phyloP scores from a whole-genome alignment of 2,329 filamentous ascomycete species.

The Pseudocercospora cruenta region DNA sequence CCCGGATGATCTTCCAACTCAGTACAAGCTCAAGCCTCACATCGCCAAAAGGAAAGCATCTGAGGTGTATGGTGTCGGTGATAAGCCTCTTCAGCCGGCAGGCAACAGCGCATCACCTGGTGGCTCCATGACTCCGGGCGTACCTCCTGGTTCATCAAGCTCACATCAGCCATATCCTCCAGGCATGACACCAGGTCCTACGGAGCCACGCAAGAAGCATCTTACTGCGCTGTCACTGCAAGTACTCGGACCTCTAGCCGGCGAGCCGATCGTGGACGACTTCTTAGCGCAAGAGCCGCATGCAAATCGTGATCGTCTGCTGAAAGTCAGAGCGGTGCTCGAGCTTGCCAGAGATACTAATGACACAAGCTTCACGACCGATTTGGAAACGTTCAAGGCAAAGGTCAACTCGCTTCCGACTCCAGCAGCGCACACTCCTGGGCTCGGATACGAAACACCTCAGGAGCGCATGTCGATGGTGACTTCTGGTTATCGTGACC shows the following conservation, averaged over 20 bases:
- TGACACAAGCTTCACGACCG: slow-evolving; percentile 23
- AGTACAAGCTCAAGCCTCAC: slow-evolving; percentile 77
- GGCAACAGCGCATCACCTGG: slow-evolving; percentile 33
- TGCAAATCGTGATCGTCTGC: slow-evolving; percentile 32
- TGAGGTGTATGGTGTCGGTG: slow-evolving; percentile 31
- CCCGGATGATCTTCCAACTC: slow-evolving; percentile 84
- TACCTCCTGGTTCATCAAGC: slow-evolving; percentile 24
- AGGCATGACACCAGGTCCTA: slow-evolving; percentile 22
- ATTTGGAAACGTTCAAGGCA: slow-evolving; percentile 30
- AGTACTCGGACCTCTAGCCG: slow-evolving; percentile 30
- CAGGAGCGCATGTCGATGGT: slow-evolving; percentile 23
- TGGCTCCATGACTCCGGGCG: slow-evolving; percentile 28
- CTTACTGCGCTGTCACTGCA: slow-evolving; percentile 36
- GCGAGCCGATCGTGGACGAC: slow-evolving; percentile 31
- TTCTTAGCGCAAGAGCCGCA: slow-evolving; percentile 35
- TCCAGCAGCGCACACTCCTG: slow-evolving; percentile 29
- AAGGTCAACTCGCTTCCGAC: slow-evolving; percentile 28
- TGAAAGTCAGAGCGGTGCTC: slow-evolving; percentile 31
- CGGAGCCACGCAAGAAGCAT: slow-evolving; percentile 27
- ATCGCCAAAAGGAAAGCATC: slow-evolving; percentile 68
- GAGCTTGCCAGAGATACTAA: slow-evolving; percentile 19
- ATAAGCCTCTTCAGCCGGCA: slow-evolving; percentile 36
- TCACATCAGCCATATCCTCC: slow-evolving; percentile 22
- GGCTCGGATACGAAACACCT: slow-evolving; percentile 25
- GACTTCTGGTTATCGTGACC: slow-evolving; percentile 32